Percentiles rank a stretch among this genome's conserved stretches.
phyloP scores from a whole-genome alignment of 208 protist genomes.

The Trypanosoma conorhini region DNA sequence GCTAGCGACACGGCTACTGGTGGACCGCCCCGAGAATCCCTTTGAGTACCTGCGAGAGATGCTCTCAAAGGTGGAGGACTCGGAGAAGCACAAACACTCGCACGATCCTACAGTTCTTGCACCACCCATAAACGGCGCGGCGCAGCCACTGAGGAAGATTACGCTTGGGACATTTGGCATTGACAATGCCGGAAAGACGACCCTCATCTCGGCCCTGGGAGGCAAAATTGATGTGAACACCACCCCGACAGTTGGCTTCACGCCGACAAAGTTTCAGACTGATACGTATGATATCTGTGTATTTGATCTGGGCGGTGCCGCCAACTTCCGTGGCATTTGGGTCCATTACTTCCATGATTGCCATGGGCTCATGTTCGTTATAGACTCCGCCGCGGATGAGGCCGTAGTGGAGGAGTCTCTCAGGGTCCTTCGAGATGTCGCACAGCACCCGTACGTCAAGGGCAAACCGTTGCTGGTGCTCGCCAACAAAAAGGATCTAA shows the following conservation, averaged over 20 bases:
- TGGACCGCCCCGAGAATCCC: slow-evolving; percentile 85
- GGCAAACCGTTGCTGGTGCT: slow-evolving; percentile 99
- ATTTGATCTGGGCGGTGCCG: slow-evolving; percentile 90
- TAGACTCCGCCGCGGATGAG: slow-evolving; percentile 76
- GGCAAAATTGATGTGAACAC: slow-evolving; percentile 95
- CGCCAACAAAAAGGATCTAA: slow-evolving; percentile 99
- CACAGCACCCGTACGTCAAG: slow-evolving; percentile 92
- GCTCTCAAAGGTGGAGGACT: slow-evolving; percentile 71
- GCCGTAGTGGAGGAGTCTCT: slow-evolving; percentile 66
- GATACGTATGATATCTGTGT: slow-evolving; percentile 88
- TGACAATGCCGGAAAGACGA: slow-evolving; percentile 98
- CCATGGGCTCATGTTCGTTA: slow-evolving; percentile 88
- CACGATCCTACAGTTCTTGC: slow-evolving; percentile 84
- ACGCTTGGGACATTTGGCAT: slow-evolving; percentile 89
- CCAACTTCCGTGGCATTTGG: slow-evolving; percentile 92
- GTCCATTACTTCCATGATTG: slow-evolving; percentile 93
- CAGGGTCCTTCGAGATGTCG: slow-evolving; percentile 64
- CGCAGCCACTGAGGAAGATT: slow-evolving; percentile 44
- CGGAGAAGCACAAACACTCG: slow-evolving; percentile 68
- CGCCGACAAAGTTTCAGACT: slow-evolving; percentile 82
- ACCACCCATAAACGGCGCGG: slow-evolving; percentile 22
- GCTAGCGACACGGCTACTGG: slow-evolving; percentile 83
- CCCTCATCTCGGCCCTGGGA: slow-evolving; percentile 97
- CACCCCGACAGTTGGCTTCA: slow-evolving; percentile 89
- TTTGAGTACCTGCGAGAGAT: slow-evolving; percentile 84